Evolutionary conservation across 2,329 filamentous ascomycete species (phyloP).

Genomic region (Cordyceps javanica): DNA sequence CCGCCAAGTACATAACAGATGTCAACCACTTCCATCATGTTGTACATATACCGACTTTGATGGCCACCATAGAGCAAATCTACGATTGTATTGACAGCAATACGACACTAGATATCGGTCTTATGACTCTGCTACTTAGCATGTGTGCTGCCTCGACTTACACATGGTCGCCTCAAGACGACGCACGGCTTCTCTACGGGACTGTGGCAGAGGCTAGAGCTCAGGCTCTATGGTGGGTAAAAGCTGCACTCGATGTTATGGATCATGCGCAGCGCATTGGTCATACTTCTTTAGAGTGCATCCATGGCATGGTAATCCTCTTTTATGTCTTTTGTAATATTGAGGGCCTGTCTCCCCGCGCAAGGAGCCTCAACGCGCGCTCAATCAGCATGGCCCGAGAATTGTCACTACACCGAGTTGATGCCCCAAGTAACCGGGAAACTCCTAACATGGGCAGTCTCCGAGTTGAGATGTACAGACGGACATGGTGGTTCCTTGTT

Average conservation of each 20-base stretch:
- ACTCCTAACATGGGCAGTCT: conserved; percentile 20
- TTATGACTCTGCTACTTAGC: conserved; percentile 23
- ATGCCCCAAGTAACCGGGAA: conserved; percentile 24
- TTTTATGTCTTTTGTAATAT: conserved; percentile 33
- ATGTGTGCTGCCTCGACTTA: conserved; percentile 27
- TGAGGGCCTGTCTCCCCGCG: conserved; percentile 30
- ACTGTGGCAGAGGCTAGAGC: conserved; percentile 22
- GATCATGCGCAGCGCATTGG: conserved; percentile 26
- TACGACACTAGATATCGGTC: conserved; percentile 19
- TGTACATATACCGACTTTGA: conserved; percentile 24
- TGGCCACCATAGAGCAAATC: conserved; percentile 23
- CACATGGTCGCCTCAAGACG: conserved; percentile 25
- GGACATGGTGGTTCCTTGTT: conserved; percentile 40
- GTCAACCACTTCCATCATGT: conserved; percentile 28
- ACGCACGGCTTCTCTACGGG: conserved; percentile 21
- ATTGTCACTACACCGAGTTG: conserved; percentile 33
- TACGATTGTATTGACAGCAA: conserved; percentile 24
- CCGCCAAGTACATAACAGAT: conserved; percentile 25
- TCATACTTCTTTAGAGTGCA: conserved; percentile 26
- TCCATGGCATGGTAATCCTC: conserved; percentile 32
- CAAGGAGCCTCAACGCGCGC: conserved; percentile 24
- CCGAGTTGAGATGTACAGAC: conserved; percentile 31
- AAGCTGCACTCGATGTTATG: conserved; percentile 29
- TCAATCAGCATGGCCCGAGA: conserved; percentile 27
- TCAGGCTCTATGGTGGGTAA: conserved; percentile 27